Conservation (phyloP, 2,329 filamentous ascomycete species). For the Ophiostoma sp. region DNA sequence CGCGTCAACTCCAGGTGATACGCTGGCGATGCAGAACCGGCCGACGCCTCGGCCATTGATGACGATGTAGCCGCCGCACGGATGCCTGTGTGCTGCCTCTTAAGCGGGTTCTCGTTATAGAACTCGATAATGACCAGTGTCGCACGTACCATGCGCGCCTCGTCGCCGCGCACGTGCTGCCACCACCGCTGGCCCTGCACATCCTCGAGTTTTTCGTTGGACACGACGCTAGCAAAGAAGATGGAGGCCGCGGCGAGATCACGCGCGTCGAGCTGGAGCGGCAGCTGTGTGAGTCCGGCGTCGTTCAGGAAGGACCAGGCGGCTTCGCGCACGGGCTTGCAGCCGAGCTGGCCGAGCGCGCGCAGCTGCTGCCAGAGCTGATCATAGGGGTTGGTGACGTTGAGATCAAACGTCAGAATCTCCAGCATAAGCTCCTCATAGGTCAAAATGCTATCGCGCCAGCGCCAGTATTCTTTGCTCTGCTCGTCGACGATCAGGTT, state of each 20-base stretch:
- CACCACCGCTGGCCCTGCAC: slow-evolving; percentile 78
- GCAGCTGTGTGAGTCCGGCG: slow-evolving; percentile 75
- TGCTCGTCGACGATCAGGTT: slow-evolving; percentile 90
- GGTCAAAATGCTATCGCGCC: slow-evolving; percentile 87
- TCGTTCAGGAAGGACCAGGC: slow-evolving; percentile 90
- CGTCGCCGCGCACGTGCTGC: slow-evolving; percentile 66
- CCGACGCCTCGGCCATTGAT: not conserved
- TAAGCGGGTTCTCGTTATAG: slow-evolving; percentile 58
- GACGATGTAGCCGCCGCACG: slow-evolving; percentile 4
- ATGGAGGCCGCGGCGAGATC: slow-evolving; percentile 81
- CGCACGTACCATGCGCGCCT: slow-evolving; percentile 64
- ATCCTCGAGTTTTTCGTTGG: slow-evolving; percentile 69
- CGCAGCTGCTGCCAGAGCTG: slow-evolving; percentile 72
- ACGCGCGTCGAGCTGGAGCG: slow-evolving; percentile 70
- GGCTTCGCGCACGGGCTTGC: slow-evolving; percentile 27
- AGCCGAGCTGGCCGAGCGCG: slow-evolving; percentile 24
- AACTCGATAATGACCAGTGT: slow-evolving; percentile 70
- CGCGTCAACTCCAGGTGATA: slow-evolving; percentile 54
- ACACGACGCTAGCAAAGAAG: slow-evolving; percentile 77
- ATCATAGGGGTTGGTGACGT: slow-evolving; percentile 81
- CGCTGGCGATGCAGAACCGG: slow-evolving; percentile 41
- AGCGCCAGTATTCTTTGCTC: slow-evolving; percentile 96
- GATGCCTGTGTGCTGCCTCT: slow-evolving; percentile 38
- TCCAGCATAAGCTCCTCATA: slow-evolving; percentile 93
- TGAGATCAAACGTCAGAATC: slow-evolving; percentile 86